phyloP scores from a whole-genome alignment of 208 protist species.

The Trypanosoma boissoni region DNA sequence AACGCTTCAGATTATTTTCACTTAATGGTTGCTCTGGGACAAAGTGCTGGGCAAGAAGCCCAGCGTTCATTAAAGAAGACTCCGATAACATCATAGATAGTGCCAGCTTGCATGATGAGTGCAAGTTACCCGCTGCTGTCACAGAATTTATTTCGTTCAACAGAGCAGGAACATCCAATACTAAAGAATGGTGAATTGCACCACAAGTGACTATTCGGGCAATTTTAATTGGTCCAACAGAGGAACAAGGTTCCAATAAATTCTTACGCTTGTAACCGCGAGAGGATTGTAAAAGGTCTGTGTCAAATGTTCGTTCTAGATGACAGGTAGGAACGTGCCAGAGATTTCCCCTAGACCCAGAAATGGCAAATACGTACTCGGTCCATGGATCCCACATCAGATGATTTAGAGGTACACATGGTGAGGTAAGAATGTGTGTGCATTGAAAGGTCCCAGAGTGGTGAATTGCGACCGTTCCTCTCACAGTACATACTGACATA shows the following conservation, averaged over 20 bases:
- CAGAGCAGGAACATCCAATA: conserved; percentile 18
- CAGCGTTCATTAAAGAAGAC: neutral
- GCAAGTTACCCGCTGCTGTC: neutral
- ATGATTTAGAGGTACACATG: conserved; percentile 56
- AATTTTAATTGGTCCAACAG: conserved; percentile 13
- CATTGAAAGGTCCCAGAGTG: conserved; percentile 39
- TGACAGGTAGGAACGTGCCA: conserved; percentile 79
- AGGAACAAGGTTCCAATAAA: conserved; percentile 7
- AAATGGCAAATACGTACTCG: conserved; percentile 61
- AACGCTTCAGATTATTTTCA: conserved; percentile 2
- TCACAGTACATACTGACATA: conserved; percentile 48
- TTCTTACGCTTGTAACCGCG: neutral
- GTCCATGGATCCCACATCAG: conserved; percentile 43
- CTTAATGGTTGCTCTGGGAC: conserved; percentile 1
- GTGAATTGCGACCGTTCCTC: conserved; percentile 70
- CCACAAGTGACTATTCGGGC: conserved; percentile 21
- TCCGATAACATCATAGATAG: conserved; percentile 21
- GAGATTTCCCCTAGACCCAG: conserved; percentile 47
- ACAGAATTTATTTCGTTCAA: conserved; percentile 12
- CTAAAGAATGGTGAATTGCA: conserved; percentile 20
- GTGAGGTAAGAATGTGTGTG: conserved; percentile 48
- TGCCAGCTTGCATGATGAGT: conserved; percentile 5
- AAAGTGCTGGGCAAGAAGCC: neutral
- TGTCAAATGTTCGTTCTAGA: conserved; percentile 48
- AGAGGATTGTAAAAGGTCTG: neutral